Conservation (phyloP, 495 filamentous ascomycete genomes). For the Evernia prunastri region DNA sequence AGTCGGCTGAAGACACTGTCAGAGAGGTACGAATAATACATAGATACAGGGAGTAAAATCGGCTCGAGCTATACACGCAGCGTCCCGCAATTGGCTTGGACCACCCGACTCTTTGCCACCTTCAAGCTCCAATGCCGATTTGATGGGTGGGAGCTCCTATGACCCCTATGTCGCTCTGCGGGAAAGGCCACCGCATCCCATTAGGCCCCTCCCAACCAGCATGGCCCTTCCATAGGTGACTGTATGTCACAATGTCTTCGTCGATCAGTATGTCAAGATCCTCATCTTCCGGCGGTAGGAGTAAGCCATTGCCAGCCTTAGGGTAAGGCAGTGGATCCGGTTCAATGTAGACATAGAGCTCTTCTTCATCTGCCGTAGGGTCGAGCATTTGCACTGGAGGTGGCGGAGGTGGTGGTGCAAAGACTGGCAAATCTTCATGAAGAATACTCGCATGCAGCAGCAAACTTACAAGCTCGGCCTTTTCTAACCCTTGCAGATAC, state of each 20-base stretch:
- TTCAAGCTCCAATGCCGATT: constrained; percentile 4
- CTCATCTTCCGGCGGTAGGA: constrained; percentile 34
- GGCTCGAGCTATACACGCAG: not conserved
- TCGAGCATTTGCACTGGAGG: constrained; percentile 13
- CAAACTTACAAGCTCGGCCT: constrained; percentile 39
- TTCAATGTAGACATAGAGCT: constrained; percentile 33
- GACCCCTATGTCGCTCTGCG: not conserved
- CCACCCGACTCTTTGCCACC: not conserved
- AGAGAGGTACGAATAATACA: too few relatives aligned
- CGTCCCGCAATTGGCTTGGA: not conserved
- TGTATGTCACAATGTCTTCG: constrained; percentile 40
- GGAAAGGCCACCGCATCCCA: constrained; percentile 14
- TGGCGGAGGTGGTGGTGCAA: constrained; percentile 23
- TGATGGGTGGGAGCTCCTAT: constrained; percentile 1
- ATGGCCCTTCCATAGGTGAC: constrained; percentile 31
- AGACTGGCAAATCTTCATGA: constrained; percentile 37
- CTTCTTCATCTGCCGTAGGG: constrained; percentile 29
- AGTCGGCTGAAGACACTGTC: not conserved
- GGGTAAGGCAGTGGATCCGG: constrained; percentile 58
- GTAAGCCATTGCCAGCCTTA: constrained; percentile 51
- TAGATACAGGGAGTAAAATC: not conserved
- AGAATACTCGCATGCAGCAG: constrained; percentile 39
- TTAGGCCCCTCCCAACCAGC: constrained; percentile 20
- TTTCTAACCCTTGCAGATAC: constrained; percentile 42
- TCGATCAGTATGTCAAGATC: constrained; percentile 43